phyloP scores from a whole-genome alignment of 2,329 filamentous ascomycete species.

The Paracorniculantispora psalliotae region DNA sequence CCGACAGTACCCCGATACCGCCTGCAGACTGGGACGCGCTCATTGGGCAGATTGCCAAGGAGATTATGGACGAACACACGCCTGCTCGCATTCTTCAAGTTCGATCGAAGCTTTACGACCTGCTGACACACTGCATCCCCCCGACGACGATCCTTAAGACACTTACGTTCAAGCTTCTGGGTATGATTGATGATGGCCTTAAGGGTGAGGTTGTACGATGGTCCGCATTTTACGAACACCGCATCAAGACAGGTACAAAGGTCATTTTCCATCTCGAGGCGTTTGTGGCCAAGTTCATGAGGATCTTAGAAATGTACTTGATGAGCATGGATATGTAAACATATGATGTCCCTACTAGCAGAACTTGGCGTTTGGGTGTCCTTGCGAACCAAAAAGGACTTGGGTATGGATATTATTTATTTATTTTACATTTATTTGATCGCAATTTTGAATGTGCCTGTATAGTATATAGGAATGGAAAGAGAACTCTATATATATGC shows the following conservation, averaged over 20 bases:
- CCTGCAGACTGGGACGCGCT: slow-evolving; percentile 96
- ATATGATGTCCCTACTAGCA: background rate
- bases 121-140: slow-evolving; percentile 95
- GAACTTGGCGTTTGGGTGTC: slow-evolving; percentile 7
- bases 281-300: slow-evolving; percentile 98
- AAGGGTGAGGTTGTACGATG: slow-evolving; percentile 92
- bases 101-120: slow-evolving; percentile 90
- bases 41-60: slow-evolving; percentile 81
- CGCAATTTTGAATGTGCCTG: background rate
- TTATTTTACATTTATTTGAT: background rate
- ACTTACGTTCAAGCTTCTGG: slow-evolving; percentile 86
- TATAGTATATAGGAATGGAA: background rate
- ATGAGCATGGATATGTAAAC: slow-evolving; percentile 75
- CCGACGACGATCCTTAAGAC: slow-evolving; percentile 92
- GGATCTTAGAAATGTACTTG: slow-evolving; percentile 82
- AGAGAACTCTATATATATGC: background rate
- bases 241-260: slow-evolving; percentile 87
- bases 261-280: slow-evolving; percentile 97
- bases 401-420: background rate
- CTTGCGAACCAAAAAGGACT: background rate
- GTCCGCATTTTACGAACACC: slow-evolving; percentile 96
- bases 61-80: slow-evolving; percentile 91
- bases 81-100: slow-evolving; percentile 83
- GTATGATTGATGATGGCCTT: slow-evolving; percentile 78
- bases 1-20: slow-evolving; percentile 81